A percentile compares a stretch with the other conserved stretches of the same genome.
These are phyloP conservation scores for Chamaecrista fasciculata DNA, from an alignment of 306 rosid species.

Conservation along the genomic window DNA sequence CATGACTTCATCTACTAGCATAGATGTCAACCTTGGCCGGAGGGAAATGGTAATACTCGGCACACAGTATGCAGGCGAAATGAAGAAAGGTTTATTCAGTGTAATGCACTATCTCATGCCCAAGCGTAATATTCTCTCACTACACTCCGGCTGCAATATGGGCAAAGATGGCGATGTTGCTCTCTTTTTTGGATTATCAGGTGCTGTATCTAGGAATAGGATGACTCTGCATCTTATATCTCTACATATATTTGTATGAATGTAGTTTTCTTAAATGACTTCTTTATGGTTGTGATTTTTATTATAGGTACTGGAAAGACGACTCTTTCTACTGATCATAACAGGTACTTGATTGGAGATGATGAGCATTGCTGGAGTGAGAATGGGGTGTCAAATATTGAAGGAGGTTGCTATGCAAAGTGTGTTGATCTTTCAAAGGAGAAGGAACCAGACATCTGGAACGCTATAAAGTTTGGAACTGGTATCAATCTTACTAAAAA, in stretches of 20 bases:
- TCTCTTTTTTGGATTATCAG: conserved; percentile 84
- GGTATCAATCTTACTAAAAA: conserved; percentile 35
- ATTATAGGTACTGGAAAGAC: conserved; percentile 80
- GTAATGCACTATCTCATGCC: conserved; percentile 95
- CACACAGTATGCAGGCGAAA: conserved; percentile 87
- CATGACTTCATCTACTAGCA: conserved; percentile 87
- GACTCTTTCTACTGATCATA: conserved; percentile 75
- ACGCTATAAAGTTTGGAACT: conserved; percentile 80
- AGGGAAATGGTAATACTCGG: conserved; percentile 89
- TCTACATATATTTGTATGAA: background rate
- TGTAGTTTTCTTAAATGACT: background rate
- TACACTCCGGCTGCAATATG: conserved; percentile 87
- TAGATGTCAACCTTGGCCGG: conserved; percentile 75
- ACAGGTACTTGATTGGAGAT: conserved; percentile 73
- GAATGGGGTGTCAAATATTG: conserved; percentile 80
- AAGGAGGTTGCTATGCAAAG: conserved; percentile 90
- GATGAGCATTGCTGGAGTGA: conserved; percentile 87
- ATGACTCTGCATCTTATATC: too few species aligned
- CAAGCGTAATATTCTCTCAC: conserved; percentile 66
- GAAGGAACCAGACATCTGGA: conserved; percentile 82
- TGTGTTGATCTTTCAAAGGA: conserved; percentile 73
- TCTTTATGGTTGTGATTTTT: conserved; percentile 20
- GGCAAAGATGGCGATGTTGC: conserved; percentile 86
- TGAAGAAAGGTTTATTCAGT: conserved; percentile 83
- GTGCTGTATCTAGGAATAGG: conserved; percentile 39